phyloP scores from a whole-genome alignment of 441 rosid genomes.

The Kokia cookei region DNA sequence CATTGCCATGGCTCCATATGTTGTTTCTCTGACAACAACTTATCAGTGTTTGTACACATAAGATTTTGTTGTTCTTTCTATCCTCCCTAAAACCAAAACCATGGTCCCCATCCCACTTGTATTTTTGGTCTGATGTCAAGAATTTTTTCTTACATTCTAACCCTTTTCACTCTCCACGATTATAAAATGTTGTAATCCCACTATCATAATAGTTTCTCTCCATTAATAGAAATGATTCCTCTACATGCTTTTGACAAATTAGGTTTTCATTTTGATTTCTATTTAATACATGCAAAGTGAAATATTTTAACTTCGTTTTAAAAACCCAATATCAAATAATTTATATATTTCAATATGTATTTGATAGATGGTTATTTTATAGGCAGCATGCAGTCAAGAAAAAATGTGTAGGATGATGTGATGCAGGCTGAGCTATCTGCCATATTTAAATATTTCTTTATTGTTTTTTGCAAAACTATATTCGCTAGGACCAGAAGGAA shows the following conservation, averaged over 20 bases:
- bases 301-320: too few relatives aligned
- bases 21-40: slow-evolving; percentile 29
- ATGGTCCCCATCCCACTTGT: neutral
- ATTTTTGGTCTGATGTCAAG: neutral
- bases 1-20: slow-evolving; percentile 27
- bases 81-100: neutral
- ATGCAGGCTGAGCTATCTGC: slow-evolving; percentile 7
- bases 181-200: neutral
- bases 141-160: neutral
- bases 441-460: neutral
- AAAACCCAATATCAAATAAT: neutral
- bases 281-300: too few relatives aligned
- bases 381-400: neutral
- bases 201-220: neutral
- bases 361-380: neutral
- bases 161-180: neutral
- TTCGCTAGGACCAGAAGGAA: neutral
- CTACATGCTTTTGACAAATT: too few relatives aligned
- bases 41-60: neutral
- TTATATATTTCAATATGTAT: neutral
- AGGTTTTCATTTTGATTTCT: too few relatives aligned
- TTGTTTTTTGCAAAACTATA: neutral
- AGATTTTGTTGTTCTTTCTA: neutral
- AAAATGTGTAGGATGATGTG: slow-evolving; percentile 19
- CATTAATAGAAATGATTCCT: neutral